Conservation (phyloP, 495 filamentous ascomycete genomes). For the Parachaetomium inaequale region DNA sequence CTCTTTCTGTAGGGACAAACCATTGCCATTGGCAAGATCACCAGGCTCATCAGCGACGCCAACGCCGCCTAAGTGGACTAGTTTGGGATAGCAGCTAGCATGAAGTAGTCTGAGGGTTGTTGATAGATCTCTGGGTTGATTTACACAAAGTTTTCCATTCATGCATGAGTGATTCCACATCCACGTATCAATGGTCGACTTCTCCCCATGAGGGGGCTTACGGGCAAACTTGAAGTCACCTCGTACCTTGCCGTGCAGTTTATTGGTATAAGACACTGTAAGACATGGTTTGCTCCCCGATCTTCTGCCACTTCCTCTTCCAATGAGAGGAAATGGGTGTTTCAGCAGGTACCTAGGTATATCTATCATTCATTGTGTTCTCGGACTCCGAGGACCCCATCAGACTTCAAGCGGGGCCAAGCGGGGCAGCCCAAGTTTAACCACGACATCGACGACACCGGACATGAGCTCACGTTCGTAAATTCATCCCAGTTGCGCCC, state of each 20-base stretch:
- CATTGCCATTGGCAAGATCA: constrained; percentile 95
- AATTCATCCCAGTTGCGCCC: not conserved
- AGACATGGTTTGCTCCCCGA: too few species aligned
- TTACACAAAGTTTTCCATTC: not conserved
- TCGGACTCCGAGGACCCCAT: too few species aligned
- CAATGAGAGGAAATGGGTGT: too few species aligned
- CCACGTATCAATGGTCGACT: too few species aligned
- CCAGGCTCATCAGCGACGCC: constrained; percentile 59
- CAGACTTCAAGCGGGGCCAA: not conserved
- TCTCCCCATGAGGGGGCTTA: too few species aligned
- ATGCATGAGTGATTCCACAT: too few species aligned
- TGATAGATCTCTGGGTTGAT: not conserved
- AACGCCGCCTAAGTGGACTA: constrained; percentile 23
- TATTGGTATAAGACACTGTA: too few species aligned
- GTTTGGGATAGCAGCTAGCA: not conserved
- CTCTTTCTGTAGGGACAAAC: constrained; percentile 70
- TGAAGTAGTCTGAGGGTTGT: not conserved
- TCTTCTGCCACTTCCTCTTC: too few species aligned
- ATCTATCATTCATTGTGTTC: too few species aligned
- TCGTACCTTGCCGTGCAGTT: too few species aligned
- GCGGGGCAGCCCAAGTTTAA: not conserved
- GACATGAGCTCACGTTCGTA: not conserved
- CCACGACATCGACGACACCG: not conserved
- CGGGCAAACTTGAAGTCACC: too few species aligned
- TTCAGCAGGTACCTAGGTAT: too few species aligned